Evolutionary conservation across 1,139 yeast genomes (phyloP), one percentile per base, ranked within the genome.

Genomic region (Taphrina wiesneri): DNA sequence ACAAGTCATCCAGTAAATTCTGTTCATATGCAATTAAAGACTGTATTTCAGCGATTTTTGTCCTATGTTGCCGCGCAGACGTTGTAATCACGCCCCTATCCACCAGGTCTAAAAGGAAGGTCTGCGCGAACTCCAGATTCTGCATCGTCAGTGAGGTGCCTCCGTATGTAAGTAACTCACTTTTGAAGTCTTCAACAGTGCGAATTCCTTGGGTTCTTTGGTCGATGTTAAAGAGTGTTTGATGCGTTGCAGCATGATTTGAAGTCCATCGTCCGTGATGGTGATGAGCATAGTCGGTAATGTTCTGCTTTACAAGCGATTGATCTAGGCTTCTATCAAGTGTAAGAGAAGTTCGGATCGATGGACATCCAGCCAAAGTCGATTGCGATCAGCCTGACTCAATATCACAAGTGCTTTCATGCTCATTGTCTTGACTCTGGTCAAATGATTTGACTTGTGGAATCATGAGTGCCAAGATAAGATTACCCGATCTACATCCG

Each of bases 61-160:
- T 19, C 21, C 45, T 36, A 11, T 41, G 43, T 2, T 23, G 28
- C 19, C 43, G 52, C 17, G 36, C 56, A n/a, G 36, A 32, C 4
- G 39, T 36, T 28, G 53, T 36, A 1, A 46, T 19, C 3, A 52
- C 34, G 7, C 43, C 30, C 19, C 36, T 34, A 26, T 45, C 43
- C 19, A 53, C 63, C 11, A 34, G 36, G 25, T 54, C n/a, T 36
- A 62, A 39, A 9, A 65, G 47, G 2, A 26, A 11, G 21, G 34
- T 65, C 23, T 61, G 62, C 2, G 66, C 67, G 49, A 52, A 56
- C 30, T 65, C 67, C 23, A 65, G 13, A 47, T 61, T 65, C 64
- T 65, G 23, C 23, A 9, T 25, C 11, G 15, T 54, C 21, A 25
- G 34, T 11, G 13, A 25, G 39, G 17, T 30, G 7, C 15, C 1